Conservation (phyloP, 2,329 filamentous ascomycete genomes). For the Aspergillus niger region DNA sequence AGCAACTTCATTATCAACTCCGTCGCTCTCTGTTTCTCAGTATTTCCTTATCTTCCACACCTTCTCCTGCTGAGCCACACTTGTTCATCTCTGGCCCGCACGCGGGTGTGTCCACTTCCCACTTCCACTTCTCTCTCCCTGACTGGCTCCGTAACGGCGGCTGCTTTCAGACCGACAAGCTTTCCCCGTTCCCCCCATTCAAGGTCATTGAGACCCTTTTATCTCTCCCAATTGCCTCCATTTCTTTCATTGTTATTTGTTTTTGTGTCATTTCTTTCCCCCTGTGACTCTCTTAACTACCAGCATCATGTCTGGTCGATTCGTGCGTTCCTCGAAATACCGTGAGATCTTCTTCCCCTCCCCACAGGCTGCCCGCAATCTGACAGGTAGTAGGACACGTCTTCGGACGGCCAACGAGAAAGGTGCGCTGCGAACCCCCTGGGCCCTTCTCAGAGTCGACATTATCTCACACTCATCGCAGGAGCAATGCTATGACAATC, state of each 20-base stretch:
- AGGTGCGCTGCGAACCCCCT: conserved; percentile 51
- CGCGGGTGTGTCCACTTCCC: conserved; percentile 16
- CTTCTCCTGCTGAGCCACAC: not conserved
- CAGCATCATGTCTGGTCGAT: conserved; percentile 65
- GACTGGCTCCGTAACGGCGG: conserved; percentile 1
- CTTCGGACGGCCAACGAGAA: conserved; percentile 92
- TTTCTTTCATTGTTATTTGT: conserved; percentile 16
- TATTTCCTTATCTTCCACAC: not conserved
- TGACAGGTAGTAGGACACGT: conserved; percentile 74
- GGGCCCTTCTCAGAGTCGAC: not conserved
- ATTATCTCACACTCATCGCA: conserved; percentile 31
- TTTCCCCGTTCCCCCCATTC: conserved; percentile 12
- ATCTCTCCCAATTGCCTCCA: conserved; percentile 20
- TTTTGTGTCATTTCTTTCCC: conserved; percentile 12
- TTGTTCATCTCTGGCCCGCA: conserved; percentile 7
- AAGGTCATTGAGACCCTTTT: conserved; percentile 10
- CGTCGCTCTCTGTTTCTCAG: not conserved
- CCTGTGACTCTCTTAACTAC: conserved; percentile 5
- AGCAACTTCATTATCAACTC: not conserved
- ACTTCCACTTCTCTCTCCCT: conserved; percentile 4
- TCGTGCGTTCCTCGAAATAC: conserved; percentile 74
- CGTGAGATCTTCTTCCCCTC: conserved; percentile 52
- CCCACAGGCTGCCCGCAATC: conserved; percentile 28
- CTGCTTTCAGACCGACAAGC: conserved; percentile 8
- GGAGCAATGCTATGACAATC: conserved; percentile 98